These are phyloP conservation scores for Lithohypha guttulata DNA, from an alignment of 2,329 filamentous ascomycete species.

Conservation along the genomic window DNA sequence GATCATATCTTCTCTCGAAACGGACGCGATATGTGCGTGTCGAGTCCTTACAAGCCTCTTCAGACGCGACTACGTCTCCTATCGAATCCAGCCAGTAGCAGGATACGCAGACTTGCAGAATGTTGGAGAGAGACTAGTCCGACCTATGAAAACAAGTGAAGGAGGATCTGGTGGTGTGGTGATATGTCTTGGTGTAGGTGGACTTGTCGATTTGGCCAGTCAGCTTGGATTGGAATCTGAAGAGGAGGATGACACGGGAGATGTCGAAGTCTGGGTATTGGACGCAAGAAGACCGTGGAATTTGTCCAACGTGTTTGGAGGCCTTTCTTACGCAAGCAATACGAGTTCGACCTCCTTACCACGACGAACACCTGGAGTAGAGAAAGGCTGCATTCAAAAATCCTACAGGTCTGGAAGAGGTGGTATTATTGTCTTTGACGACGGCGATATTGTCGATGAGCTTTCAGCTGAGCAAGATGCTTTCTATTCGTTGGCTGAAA, in stretches of 20 bases:
- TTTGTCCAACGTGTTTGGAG: conserved; percentile 81
- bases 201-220: conserved; percentile 74
- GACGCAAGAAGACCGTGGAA: conserved; percentile 93
- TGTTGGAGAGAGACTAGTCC: conserved; percentile 66
- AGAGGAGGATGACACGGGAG: conserved; percentile 29
- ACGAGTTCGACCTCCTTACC: conserved; percentile 37
- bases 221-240: conserved; percentile 65
- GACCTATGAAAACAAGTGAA: conserved; percentile 72
- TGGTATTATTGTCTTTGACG: conserved; percentile 88
- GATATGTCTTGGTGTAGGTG: conserved; percentile 84
- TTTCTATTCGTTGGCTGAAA: conserved; percentile 74
- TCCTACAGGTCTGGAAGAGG: conserved; percentile 68
- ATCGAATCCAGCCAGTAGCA: conserved; percentile 91
- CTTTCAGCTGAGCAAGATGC: conserved; percentile 64
- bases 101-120: conserved; percentile 83
- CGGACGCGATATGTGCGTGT: conserved; percentile 89
- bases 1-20: conserved; percentile 74
- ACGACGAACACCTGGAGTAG: conserved; percentile 54
- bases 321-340: conserved; percentile 37
- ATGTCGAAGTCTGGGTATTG: conserved; percentile 62
- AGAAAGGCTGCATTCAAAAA: conserved; percentile 59
- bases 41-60: conserved; percentile 87
- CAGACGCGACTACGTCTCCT: conserved; percentile 93
- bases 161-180: conserved; percentile 83
- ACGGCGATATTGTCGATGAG: conserved; percentile 86